Conservation (phyloP, 306 rosid species). For the Cucumis melo region DNA sequence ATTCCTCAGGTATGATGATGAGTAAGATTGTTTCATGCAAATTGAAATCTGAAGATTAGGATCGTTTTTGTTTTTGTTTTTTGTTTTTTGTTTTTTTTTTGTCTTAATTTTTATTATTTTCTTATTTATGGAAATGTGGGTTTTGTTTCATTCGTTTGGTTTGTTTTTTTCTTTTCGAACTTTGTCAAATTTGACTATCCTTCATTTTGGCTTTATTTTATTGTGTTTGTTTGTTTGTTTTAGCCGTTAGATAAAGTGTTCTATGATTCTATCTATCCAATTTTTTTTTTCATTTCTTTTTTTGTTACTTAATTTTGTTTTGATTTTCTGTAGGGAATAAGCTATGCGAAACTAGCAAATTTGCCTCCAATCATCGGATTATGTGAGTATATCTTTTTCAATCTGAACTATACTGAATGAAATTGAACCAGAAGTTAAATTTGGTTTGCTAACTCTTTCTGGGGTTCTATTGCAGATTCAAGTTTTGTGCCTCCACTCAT, state of each 20-base stretch:
- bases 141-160: background rate
- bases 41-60: background rate
- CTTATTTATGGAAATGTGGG: background rate
- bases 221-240: background rate
- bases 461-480: constrained; percentile 57
- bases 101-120: background rate
- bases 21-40: background rate
- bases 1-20: constrained; percentile 64
- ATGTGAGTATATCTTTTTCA: constrained; percentile 36
- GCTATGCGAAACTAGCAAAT: constrained; percentile 96
- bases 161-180: background rate
- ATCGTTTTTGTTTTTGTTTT: background rate
- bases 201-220: background rate
- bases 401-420: background rate
- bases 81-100: background rate
- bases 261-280: background rate
- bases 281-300: background rate
- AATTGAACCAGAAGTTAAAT: background rate
- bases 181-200: background rate
- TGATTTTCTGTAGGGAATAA: constrained; percentile 59
- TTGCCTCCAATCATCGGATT: constrained; percentile 92
- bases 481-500: constrained; percentile 92
- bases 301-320: background rate
- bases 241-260: background rate
- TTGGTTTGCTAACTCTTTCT: background rate